These are phyloP conservation scores for Fusarium musae DNA, from an alignment of 2,329 filamentous ascomycete species.

Conservation along the genomic window DNA sequence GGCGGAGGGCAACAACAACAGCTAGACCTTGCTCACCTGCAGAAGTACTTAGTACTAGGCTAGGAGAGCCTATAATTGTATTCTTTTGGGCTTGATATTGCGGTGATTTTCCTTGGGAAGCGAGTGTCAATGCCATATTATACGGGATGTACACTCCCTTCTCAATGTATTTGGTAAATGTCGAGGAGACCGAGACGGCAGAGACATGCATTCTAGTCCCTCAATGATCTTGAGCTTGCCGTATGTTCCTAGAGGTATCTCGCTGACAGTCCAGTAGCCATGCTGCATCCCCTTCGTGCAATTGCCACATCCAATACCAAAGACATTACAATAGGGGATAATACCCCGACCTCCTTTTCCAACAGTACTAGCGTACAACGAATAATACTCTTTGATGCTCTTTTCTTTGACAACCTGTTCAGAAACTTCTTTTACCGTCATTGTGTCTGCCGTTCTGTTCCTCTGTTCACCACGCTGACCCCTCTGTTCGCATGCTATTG, in stretches of 20 bases:
- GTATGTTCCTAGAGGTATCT: background rate
- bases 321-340: background rate
- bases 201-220: background rate
- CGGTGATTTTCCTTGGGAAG: background rate
- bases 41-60: accelerated
- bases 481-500: background rate
- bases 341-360: too few relatives aligned
- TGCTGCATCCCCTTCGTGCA: background rate
- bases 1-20: background rate
- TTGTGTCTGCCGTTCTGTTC: background rate
- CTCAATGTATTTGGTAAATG: background rate
- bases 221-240: background rate
- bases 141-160: too few relatives aligned
- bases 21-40: background rate
- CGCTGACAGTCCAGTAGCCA: background rate
- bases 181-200: accelerated
- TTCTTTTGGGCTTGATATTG: background rate
- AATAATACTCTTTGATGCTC: accelerated
- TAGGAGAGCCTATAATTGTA: background rate
- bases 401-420: background rate
- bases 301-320: background rate
- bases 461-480: background rate
- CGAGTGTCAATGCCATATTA: background rate
- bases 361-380: background rate
- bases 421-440: background rate